Conservation (phyloP, 2,329 filamentous ascomycete species). For the Epichloe coenophiala region DNA sequence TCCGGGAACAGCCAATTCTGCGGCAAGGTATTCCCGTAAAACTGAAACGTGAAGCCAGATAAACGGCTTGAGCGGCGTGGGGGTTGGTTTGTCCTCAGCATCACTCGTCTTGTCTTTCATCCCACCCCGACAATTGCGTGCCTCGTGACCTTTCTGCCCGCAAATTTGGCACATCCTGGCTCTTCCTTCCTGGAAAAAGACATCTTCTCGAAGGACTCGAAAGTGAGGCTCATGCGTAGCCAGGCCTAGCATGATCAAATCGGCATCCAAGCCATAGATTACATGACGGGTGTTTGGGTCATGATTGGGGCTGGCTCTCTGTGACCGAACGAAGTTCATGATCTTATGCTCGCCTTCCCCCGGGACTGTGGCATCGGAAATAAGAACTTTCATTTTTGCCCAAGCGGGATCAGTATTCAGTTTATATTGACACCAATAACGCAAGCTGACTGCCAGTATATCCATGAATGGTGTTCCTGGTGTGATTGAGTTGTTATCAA, state of each 20-base stretch:
- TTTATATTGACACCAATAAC: slow-evolving; percentile 97
- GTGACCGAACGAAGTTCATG: slow-evolving; percentile 94
- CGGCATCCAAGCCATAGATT: slow-evolving; percentile 93
- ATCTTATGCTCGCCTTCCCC: slow-evolving; percentile 98
- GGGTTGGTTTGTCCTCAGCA: slow-evolving; percentile 68
- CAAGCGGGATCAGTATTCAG: slow-evolving; percentile 92
- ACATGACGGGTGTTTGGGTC: slow-evolving; percentile 96
- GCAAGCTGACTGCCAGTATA: slow-evolving; percentile 73
- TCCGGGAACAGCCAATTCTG: slow-evolving; percentile 72
- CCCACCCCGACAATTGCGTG: slow-evolving; percentile 69
- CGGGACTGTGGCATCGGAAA: slow-evolving; percentile 93
- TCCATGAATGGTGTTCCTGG: slow-evolving; percentile 99
- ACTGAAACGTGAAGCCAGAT: slow-evolving; percentile 96
- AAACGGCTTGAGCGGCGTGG: slow-evolving; percentile 68
- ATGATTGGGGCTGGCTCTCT: slow-evolving; percentile 78
- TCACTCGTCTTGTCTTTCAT: slow-evolving; percentile 67
- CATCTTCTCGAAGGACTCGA: slow-evolving; percentile 88
- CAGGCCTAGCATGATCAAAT: slow-evolving; percentile 96
- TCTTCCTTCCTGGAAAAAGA: slow-evolving; percentile 83
- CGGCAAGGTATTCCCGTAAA: slow-evolving; percentile 81
- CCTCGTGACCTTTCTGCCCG: slow-evolving; percentile 84
- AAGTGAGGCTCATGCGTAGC: slow-evolving; percentile 97
- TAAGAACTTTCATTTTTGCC: slow-evolving; percentile 90
- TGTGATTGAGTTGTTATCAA: slow-evolving; percentile 79
- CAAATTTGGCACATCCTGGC: slow-evolving; percentile 74